phyloP scores from a whole-genome alignment of 257 asterid genomes.

The Hygrophila difformis region DNA sequence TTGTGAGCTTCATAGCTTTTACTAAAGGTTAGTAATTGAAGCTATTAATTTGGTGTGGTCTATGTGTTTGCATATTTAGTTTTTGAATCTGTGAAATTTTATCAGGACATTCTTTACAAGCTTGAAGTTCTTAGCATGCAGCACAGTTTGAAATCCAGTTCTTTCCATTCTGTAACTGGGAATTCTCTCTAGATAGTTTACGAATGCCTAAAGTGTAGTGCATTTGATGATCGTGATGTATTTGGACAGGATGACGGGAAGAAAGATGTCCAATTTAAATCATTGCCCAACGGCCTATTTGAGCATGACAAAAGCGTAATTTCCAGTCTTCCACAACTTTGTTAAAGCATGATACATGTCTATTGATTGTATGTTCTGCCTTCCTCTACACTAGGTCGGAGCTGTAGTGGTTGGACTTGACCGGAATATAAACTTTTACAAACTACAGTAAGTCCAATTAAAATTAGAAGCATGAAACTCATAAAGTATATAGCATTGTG shows the following conservation, averaged over 20 bases:
- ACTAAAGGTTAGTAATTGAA: too few species aligned
- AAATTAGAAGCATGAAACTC: too few species aligned
- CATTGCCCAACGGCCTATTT: slow-evolving; percentile 42
- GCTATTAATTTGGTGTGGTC: too few species aligned
- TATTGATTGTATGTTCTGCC: slow-evolving; percentile 15
- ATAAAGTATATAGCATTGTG: too few species aligned
- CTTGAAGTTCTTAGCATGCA: neutral
- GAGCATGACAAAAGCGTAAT: slow-evolving; percentile 76
- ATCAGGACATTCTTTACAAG: too few species aligned
- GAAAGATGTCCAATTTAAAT: slow-evolving; percentile 50
- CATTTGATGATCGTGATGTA: slow-evolving; percentile 12
- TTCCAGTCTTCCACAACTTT: slow-evolving; percentile 8
- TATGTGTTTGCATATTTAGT: too few species aligned
- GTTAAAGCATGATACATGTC: slow-evolving; percentile 4
- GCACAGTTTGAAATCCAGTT: too few species aligned
- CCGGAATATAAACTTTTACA: slow-evolving; percentile 67
- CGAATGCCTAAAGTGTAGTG: too few species aligned
- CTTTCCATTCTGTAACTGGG: too few species aligned
- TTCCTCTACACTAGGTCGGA: slow-evolving; percentile 61
- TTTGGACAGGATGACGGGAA: slow-evolving; percentile 73
- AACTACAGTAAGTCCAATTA: slow-evolving; percentile 88
- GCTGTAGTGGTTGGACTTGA: slow-evolving; percentile 96
- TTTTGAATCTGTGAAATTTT: too few species aligned
- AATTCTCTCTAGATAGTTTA: too few species aligned
- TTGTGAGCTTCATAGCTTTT: neutral